These are phyloP conservation scores for Letharia columbiana DNA, from an alignment of 495 filamentous ascomycete genomes.

Conservation along the genomic window DNA sequence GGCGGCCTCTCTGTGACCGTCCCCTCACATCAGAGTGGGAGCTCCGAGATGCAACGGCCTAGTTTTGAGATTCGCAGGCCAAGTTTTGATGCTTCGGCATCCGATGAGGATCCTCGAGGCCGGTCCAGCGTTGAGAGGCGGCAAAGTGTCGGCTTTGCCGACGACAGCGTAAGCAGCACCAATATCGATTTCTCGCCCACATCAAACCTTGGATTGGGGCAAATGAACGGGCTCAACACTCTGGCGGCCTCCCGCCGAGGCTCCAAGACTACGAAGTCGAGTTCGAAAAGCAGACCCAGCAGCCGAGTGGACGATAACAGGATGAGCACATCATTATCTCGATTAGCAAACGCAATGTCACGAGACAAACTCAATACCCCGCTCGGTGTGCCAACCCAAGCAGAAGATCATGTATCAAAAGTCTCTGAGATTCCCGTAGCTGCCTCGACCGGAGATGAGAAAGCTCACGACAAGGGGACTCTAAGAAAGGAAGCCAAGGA, in stretches of 20 bases:
- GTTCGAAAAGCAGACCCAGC: slow-evolving; percentile 54
- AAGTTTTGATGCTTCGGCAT: slow-evolving; percentile 26
- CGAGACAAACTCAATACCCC: slow-evolving; percentile 31
- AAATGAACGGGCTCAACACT: slow-evolving; percentile 37
- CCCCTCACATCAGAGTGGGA: slow-evolving; percentile 2
- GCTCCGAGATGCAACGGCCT: slow-evolving; percentile 4
- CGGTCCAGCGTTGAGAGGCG: slow-evolving; percentile 20
- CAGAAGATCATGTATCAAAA: slow-evolving; percentile 24
- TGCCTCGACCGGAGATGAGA: slow-evolving; percentile 24
- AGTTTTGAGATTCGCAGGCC: slow-evolving; percentile 30
- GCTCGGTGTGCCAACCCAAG: slow-evolving; percentile 7
- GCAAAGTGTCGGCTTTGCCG: slow-evolving; percentile 7
- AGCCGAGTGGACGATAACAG: slow-evolving; percentile 61
- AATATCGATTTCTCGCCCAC: neutral
- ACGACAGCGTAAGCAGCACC: slow-evolving; percentile 9
- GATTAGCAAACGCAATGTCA: slow-evolving; percentile 49
- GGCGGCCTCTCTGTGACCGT: slow-evolving; percentile 3
- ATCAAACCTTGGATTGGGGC: slow-evolving; percentile 1
- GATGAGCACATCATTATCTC: slow-evolving; percentile 57
- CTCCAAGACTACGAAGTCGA: slow-evolving; percentile 46
- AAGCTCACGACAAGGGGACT: slow-evolving; percentile 36
- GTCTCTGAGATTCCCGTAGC: slow-evolving; percentile 25
- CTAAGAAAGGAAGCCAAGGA: slow-evolving; percentile 36
- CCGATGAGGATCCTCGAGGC: slow-evolving; percentile 15
- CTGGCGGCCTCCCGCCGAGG: slow-evolving; percentile 50